Conservation (phyloP, 1,284 basidiomycete species). For the Ustilago lituana region DNA sequence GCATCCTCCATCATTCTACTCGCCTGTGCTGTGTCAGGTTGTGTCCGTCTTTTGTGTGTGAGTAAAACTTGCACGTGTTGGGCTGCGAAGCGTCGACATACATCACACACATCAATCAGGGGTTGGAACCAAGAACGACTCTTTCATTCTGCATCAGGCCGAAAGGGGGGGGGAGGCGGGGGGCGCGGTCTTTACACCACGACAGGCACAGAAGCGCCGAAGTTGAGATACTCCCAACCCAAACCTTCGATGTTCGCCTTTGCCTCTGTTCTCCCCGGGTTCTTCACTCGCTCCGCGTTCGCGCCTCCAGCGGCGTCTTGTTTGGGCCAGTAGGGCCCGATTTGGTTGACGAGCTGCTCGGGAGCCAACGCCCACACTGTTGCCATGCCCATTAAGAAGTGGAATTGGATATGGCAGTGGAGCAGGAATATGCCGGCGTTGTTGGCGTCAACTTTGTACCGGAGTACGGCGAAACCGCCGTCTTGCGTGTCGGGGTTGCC, state of each 20-base stretch:
- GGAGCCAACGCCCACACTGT: conserved; percentile 40
- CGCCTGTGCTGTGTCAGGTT: no score
- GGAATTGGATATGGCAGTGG: conserved; percentile 50
- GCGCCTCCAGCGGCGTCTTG: not conserved
- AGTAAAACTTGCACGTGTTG: no score
- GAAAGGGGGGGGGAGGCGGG: no score
- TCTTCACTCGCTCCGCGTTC: not conserved
- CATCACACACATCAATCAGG: no score
- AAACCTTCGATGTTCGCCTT: conserved; percentile 9
- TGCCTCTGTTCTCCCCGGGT: not conserved
- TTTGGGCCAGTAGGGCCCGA: conserved; percentile 11
- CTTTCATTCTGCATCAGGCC: no score
- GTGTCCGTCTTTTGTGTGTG: no score
- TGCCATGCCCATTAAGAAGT: conserved; percentile 56
- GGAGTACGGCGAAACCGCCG: conserved; percentile 46
- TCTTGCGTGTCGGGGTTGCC: conserved; percentile 5
- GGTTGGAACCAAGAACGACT: no score
- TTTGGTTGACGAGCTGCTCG: conserved; percentile 2
- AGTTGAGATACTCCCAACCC: not conserved
- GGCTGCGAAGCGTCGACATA: no score
- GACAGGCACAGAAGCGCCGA: not conserved
- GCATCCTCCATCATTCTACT: no score
- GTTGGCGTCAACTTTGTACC: conserved; percentile 34
- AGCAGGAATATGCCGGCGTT: conserved; percentile 40
- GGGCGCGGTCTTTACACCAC: not conserved